These are phyloP conservation scores for Oryza rufipogon DNA, from an alignment of 176 grass and related monocot genomes.

Conservation along the genomic window DNA sequence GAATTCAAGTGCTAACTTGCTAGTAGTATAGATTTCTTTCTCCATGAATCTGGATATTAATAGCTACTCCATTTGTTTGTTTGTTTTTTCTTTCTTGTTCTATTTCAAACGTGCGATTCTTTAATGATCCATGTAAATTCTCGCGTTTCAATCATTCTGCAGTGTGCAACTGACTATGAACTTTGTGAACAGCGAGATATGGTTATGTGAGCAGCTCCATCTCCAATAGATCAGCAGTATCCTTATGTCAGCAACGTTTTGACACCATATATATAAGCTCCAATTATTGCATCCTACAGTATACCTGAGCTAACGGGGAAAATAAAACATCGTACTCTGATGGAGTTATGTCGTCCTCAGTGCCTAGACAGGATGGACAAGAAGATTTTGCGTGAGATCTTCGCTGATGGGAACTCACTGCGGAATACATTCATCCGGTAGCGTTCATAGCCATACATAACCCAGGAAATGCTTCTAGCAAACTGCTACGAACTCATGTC, in stretches of 20 bases:
- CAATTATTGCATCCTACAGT: neutral
- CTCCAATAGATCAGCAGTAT: neutral
- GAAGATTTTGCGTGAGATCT: neutral
- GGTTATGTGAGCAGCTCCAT: neutral
- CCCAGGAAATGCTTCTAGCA: neutral
- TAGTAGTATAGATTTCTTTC: neutral
- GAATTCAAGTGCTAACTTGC: slow-evolving; percentile 25
- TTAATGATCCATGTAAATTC: neutral
- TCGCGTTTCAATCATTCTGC: neutral
- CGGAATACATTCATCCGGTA: neutral
- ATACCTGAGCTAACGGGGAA: neutral
- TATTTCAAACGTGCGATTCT: neutral
- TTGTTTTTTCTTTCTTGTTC: neutral
- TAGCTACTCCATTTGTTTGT: neutral
- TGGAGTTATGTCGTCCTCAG: neutral
- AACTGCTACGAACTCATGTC: neutral
- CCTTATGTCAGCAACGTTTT: neutral
- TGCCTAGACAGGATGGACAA: neutral
- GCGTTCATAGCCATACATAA: neutral
- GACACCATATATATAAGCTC: neutral
- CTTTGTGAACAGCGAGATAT: too few relatives aligned
- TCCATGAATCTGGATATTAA: neutral
- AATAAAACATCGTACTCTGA: neutral
- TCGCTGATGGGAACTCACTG: neutral
- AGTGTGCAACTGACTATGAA: neutral